Evolutionary conservation across 768 basidiomycete species (phyloP).

Genomic region (button mushroom (Agaricus bisporus)): DNA sequence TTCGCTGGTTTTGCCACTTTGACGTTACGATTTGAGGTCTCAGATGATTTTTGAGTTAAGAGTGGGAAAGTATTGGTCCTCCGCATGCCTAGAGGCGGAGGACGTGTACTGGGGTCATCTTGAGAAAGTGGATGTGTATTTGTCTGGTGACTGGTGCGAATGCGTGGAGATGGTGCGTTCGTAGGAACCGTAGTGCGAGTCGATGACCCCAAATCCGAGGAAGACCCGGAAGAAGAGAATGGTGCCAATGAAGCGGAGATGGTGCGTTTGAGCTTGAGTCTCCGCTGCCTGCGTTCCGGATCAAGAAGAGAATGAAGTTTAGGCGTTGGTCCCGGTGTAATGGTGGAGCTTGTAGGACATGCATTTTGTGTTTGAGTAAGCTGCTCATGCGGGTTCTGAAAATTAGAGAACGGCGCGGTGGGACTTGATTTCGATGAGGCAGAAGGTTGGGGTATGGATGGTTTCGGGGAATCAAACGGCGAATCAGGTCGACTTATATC

Average conservation of each 20-base stretch:
- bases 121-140: constrained; percentile 11
- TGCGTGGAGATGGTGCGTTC: not conserved
- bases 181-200: constrained; percentile 1
- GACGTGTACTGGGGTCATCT: constrained; percentile 14
- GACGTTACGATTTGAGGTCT: not conserved
- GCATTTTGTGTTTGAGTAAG: not conserved
- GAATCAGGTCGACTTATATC: not conserved
- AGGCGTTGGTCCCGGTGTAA: constrained; percentile 8
- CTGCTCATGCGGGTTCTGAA: not conserved
- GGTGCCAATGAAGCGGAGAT: constrained; percentile 2
- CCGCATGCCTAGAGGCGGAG: constrained; percentile 34
- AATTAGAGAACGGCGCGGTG: not conserved
- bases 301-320: constrained; percentile 9
- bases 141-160: constrained; percentile 12
- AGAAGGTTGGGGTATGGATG: constrained; percentile 9
- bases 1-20: constrained; percentile 19
- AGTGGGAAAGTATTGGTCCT: constrained; percentile 22
- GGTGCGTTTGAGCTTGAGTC: constrained; percentile 8
- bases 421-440: not conserved
- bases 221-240: not conserved
- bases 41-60: constrained; percentile 9
- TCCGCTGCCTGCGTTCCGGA: constrained; percentile 4
- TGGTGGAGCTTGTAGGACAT: constrained; percentile 10
- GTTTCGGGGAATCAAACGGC: not conserved
- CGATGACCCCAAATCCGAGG: constrained; percentile 3